Conservation (phyloP, 306 rosid species). For the Clitoria ternatea region DNA sequence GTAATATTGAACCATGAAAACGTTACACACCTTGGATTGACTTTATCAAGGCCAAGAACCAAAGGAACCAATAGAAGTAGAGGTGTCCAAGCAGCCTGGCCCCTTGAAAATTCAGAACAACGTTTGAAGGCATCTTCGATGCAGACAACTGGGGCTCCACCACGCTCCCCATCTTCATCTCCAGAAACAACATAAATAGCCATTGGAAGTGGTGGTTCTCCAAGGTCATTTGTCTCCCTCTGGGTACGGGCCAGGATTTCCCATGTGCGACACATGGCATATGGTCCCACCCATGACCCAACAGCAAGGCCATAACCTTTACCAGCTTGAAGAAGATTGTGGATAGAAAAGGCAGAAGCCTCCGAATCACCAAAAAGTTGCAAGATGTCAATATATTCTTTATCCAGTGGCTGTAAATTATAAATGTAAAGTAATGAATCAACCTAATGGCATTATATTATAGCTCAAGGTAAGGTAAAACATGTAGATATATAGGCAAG, state of each 20-base stretch:
- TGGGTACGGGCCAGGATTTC: slow-evolving; percentile 65
- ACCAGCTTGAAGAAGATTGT: slow-evolving; percentile 89
- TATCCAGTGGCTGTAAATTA: slow-evolving; percentile 60
- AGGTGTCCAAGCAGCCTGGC: slow-evolving; percentile 66
- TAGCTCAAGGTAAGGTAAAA: slow-evolving; percentile 4
- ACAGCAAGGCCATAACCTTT: slow-evolving; percentile 79
- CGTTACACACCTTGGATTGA: slow-evolving; percentile 72
- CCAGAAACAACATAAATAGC: slow-evolving; percentile 94
- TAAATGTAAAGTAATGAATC: slow-evolving; percentile 7
- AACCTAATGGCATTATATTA: not conserved
- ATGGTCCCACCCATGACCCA: slow-evolving; percentile 99
- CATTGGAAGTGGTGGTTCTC: slow-evolving; percentile 74
- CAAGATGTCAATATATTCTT: slow-evolving; percentile 62
- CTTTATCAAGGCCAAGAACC: slow-evolving; percentile 98
- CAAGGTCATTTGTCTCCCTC: slow-evolving; percentile 44
- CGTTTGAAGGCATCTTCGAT: slow-evolving; percentile 71
- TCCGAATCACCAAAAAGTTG: slow-evolving; percentile 81
- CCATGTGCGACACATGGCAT: slow-evolving; percentile 98
- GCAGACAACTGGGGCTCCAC: slow-evolving; percentile 97
- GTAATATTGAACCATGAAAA: slow-evolving; percentile 17
- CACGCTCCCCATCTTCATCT: slow-evolving; percentile 97
- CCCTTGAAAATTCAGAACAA: slow-evolving; percentile 59
- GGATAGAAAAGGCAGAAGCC: slow-evolving; percentile 68
- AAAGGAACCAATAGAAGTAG: slow-evolving; percentile 91
- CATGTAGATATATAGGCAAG: not conserved